A percentile compares a stretch with the other conserved stretches of the same genome.
Conservation (phyloP, 768 basidiomycete species). For the Psilocybe cubensis region DNA sequence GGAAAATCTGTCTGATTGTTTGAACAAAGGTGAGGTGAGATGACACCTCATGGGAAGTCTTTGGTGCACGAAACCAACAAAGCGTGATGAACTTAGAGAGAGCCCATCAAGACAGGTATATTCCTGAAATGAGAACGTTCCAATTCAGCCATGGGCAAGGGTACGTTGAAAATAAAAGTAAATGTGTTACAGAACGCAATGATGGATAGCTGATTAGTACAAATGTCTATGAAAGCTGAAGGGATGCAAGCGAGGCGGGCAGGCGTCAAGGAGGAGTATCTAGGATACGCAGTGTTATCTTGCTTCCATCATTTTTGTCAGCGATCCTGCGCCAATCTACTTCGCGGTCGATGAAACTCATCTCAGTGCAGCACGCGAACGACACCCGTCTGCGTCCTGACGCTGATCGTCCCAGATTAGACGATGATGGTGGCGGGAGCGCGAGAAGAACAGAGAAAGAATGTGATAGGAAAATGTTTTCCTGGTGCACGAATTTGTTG, state of each 20-base stretch:
- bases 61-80: not conserved
- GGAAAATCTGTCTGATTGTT: not conserved
- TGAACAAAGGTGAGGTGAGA: not conserved
- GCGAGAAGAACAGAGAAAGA: conserved; percentile 61
- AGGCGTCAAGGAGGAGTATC: conserved; percentile 31
- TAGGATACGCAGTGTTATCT: conserved; percentile 61
- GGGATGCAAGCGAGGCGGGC: not conserved
- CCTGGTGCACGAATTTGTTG: conserved; percentile 69
- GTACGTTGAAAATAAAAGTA: not conserved
- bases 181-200: not conserved
- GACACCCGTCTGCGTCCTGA: conserved; percentile 35
- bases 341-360: conserved; percentile 57
- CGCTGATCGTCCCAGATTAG: conserved; percentile 6
- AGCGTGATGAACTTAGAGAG: not conserved
- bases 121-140: too few species aligned
- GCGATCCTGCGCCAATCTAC: conserved; percentile 63
- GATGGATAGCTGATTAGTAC: not conserved
- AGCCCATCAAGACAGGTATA: too few species aligned
- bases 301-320: conserved; percentile 45
- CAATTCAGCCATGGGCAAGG: too few species aligned
- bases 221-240: not conserved
- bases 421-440: conserved; percentile 31
- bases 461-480: conserved; percentile 54
- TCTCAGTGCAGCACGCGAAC: conserved; percentile 32
- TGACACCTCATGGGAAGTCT: not conserved